Evolutionary conservation across 768 basidiomycete genomes (phyloP).

Genomic region (Paxillus rubicundulus): DNA sequence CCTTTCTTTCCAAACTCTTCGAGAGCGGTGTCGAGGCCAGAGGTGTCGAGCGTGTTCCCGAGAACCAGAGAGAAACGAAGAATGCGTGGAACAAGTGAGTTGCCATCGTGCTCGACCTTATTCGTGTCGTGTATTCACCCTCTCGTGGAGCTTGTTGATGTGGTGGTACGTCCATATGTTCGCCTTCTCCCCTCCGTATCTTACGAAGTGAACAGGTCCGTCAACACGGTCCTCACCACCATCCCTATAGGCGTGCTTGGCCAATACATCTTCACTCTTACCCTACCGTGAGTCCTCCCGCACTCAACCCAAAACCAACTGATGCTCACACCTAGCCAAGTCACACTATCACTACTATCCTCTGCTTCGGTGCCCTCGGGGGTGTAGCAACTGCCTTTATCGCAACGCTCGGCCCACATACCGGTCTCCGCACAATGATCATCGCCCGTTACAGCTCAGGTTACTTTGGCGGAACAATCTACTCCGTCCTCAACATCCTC

Average conservation of each 20-base stretch:
- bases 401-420: slow-evolving; percentile 51
- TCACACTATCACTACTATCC: slow-evolving; percentile 43
- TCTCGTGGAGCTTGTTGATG: slow-evolving; percentile 38
- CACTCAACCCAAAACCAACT: background rate
- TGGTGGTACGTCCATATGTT: slow-evolving; percentile 36
- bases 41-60: slow-evolving; percentile 54
- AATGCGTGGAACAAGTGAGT: slow-evolving; percentile 46
- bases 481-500: slow-evolving; percentile 52
- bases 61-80: slow-evolving; percentile 44
- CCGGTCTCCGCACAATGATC: slow-evolving; percentile 55
- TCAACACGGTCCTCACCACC: slow-evolving; percentile 46
- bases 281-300: slow-evolving; percentile 37
- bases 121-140: slow-evolving; percentile 1
- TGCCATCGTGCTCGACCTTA: background rate
- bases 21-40: slow-evolving; percentile 50
- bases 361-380: slow-evolving; percentile 47
- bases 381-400: slow-evolving; percentile 45
- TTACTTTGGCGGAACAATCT: slow-evolving; percentile 47
- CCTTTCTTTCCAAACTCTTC: slow-evolving; percentile 39
- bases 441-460: slow-evolving; percentile 49
- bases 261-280: slow-evolving; percentile 47
- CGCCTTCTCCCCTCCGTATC: background rate
- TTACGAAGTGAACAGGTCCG: slow-evolving; percentile 35
- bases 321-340: slow-evolving; percentile 21
- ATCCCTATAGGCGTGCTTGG: slow-evolving; percentile 52